Evolutionary conservation across 176 grass and related monocot species (phyloP).

Genomic region (Rhipidocladum racemiflorum): DNA sequence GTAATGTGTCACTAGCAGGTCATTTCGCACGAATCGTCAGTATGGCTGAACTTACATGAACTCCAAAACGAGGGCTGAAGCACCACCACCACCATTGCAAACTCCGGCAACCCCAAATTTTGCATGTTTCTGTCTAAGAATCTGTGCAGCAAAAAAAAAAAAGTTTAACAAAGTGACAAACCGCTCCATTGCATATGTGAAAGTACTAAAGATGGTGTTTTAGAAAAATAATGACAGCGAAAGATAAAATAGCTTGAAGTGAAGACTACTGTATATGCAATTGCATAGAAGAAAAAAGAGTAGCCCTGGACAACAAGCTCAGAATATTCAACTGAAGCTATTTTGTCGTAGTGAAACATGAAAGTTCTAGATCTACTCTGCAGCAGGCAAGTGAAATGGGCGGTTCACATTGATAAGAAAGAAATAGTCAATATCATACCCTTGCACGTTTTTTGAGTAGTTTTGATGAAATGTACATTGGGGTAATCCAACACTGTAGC

Average conservation of each 20-base stretch:
- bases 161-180: conserved; percentile 5
- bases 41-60: conserved; percentile 54
- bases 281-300: neutral
- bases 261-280: neutral
- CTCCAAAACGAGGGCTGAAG: conserved; percentile 81
- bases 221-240: neutral
- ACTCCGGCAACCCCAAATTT: conserved; percentile 85
- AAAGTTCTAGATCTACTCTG: neutral
- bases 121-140: conserved; percentile 69
- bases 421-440: neutral
- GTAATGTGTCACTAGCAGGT: neutral
- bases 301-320: neutral
- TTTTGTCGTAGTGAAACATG: neutral
- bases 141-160: conserved; percentile 38
- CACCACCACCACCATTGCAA: conserved; percentile 92
- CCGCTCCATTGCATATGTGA: neutral
- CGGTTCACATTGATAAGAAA: neutral
- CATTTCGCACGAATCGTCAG: neutral
- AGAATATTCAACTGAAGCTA: neutral
- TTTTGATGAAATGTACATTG: neutral
- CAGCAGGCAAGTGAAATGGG: neutral
- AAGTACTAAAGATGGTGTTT: neutral
- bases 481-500: neutral
- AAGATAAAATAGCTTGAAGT: neutral
- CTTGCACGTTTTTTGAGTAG: neutral